Base-by-base conservation (phyloP, 2,329 filamentous ascomycete genomes). In the Cladophialophora carrionii region DNA sequence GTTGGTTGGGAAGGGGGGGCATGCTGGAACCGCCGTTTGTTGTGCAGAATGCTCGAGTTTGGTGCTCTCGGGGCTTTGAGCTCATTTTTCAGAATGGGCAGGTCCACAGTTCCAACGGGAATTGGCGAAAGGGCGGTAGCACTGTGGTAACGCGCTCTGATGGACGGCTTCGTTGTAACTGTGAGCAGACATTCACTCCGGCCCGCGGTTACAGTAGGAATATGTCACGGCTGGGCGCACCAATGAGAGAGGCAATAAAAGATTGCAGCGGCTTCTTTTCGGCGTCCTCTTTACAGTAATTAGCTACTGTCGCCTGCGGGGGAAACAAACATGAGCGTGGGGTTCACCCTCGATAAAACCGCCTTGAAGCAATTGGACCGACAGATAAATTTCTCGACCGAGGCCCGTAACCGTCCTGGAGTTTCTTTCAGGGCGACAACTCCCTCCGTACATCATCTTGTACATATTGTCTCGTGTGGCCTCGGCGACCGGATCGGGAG, bases 381-480 rank as follows among this genome's bases (percentile, higher is more conserved):
- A 58, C 54, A 53, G 52, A 37, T 52, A 53, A 63, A 54, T 32
- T 53, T 59, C 41, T 63, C 17, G 51, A 64, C 62, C 62, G 62
- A 64, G 62, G 62, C 53, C 43, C 57, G 43, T 34, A 37, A 51
- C 5, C 22, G 22, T 10, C 41, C 20, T 51, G 9, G 20, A 29
- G 9, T 26, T 26, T 8, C 20, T 51, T 14, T 20, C 48, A 51
- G 20, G 24, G 51, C 29, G 20, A 37, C 29, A 22, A 49, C 32
- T 49, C 22, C 22, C 56, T 48, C 22, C 29, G 20, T 29, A 29
- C 10, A n/a, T 31, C 7, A 29, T 41, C 22, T 26, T 60, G 34
- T 52, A 9, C 48, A 51, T 17, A 32, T 22, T 53, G 7, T 24
- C 29, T 37, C 31, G 9, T 54, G 57, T 57, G 58, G 22, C 29